These are phyloP conservation scores for Candida berthetii DNA, from an alignment of 805 yeast genomes.

Conservation along the genomic window DNA sequence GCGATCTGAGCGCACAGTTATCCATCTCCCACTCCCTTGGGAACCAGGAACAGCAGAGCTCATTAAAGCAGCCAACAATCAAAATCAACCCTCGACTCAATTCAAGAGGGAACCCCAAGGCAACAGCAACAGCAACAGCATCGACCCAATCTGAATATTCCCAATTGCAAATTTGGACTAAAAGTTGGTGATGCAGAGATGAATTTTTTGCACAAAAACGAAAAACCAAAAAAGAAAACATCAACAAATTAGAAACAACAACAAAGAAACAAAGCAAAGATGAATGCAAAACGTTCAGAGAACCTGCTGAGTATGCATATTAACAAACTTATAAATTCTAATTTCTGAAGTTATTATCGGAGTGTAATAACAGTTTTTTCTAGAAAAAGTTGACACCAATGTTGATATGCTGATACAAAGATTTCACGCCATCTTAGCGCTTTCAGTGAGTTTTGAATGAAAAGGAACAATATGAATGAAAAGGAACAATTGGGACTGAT, in stretches of 20 bases:
- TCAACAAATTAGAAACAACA: neutral
- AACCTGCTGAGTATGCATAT: slow-evolving; percentile 29
- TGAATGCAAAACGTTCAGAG: slow-evolving; percentile 38
- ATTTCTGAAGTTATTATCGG: too few relatives aligned
- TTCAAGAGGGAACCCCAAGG: too few relatives aligned
- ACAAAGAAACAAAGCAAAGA: slow-evolving; percentile 7
- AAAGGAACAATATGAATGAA: too few relatives aligned
- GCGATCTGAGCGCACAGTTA: neutral
- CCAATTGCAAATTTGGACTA: too few relatives aligned
- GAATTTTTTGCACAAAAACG: neutral
- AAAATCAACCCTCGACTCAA: slow-evolving; percentile 8
- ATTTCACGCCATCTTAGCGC: slow-evolving; percentile 45
- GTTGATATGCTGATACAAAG: slow-evolving; percentile 45
- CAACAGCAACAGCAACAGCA: too few relatives aligned
- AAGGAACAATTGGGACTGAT: neutral
- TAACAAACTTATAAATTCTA: neutral
- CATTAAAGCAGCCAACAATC: slow-evolving; percentile 15
- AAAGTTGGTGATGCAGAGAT: too few relatives aligned
- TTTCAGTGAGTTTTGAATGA: slow-evolving; percentile 19
- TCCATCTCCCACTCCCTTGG: neutral
- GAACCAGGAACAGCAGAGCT: neutral
- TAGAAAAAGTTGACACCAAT: slow-evolving; percentile 44
- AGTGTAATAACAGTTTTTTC: too few relatives aligned
- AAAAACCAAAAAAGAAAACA: neutral
- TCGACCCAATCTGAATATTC: too few relatives aligned